Base-by-base conservation (phyloP, 176 grass and related monocot species). In the Cenchrus fungigraminus region DNA sequence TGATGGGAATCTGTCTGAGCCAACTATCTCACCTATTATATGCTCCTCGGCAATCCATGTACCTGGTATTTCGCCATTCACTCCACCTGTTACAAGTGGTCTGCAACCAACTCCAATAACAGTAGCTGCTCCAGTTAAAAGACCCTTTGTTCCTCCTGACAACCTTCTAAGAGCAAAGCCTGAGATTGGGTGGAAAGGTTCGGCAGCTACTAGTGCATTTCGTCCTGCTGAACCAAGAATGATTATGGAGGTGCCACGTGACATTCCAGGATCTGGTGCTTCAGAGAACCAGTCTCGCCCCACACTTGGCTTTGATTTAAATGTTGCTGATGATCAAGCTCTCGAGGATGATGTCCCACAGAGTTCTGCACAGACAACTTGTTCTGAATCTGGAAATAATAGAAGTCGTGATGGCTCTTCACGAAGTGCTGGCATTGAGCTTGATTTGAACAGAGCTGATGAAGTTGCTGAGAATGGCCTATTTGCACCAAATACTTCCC, bases 101-200 rank as follows among this genome's bases (percentile, higher is more conserved):
- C 14, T 74, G n/a, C 56, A 89, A 17, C 83, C 67, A 65, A 55
- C 90, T 81, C 81, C 87, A 62, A 91, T 97, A 61, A 92, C 88
- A 49, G 95, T 97, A 58, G 88, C 87, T 83, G 83, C 90, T 84
- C 78, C 92, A 65, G 90, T 88, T 51, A 97, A 97, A 83, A 84
- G 88, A 47, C 69, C 88, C 47, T 97, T 97, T 86, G 83, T 94
- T 85, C 90, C 90, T 65, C 90, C 83, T 37, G 90, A 97, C 25
- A 94, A 88, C 72, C 81, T 97, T 53, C 72, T 92, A 82, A 91
- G 81, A 72, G 62, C 55, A 29, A 92, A 92, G 72, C 67, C 83
- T 78, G 95, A 97, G 25, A 91, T 56, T 16, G 88, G 92, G 71
- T 97, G 95, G 95, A 97, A 91, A 91, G 95, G 95, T 51, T 94